Percentiles rank a stretch among this genome's conserved stretches.
Evolutionary conservation across 2,329 filamentous ascomycete genomes (phyloP).

Genomic region (Purpureocillium lavendulum): DNA sequence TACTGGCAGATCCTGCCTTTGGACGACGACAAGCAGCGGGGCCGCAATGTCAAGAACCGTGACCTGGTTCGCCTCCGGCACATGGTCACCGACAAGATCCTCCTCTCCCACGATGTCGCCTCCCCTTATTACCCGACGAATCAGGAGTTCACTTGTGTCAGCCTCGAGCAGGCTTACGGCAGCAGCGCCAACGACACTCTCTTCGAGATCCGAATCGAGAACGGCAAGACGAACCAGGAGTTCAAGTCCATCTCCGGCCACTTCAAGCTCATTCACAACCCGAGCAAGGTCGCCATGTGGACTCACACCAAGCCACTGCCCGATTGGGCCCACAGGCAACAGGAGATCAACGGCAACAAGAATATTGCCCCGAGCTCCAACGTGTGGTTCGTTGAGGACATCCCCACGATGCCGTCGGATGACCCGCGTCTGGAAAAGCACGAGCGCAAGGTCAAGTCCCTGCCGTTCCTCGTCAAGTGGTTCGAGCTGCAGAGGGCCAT

Average conservation of each 20-base stretch:
- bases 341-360: conserved; percentile 99
- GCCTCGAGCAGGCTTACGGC: conserved; percentile 62
- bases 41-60: conserved; percentile 67
- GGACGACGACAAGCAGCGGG: conserved; percentile 47
- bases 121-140: conserved; percentile 96
- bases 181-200: conserved; percentile 79
- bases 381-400: conserved; percentile 88
- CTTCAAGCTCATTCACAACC: conserved; percentile 92
- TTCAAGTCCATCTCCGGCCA: conserved; percentile 88
- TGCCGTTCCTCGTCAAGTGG: conserved; percentile 91
- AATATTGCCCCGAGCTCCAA: conserved; percentile 84
- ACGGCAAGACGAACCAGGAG: conserved; percentile 69
- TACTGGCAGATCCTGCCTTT: conserved; percentile 87
- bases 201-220: conserved; percentile 87
- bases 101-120: conserved; percentile 92
- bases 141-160: conserved; percentile 90
- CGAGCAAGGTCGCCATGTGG: conserved; percentile 98
- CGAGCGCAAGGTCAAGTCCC: conserved; percentile 67
- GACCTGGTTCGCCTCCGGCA: conserved; percentile 84
- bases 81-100: conserved; percentile 72
- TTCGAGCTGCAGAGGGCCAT: conserved; percentile 94
- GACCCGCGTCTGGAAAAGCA: conserved; percentile 67
- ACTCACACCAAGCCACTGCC: conserved; percentile 92
- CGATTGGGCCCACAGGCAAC: conserved; percentile 94
- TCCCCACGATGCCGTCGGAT: conserved; percentile 68